These are phyloP conservation scores for Exophiala sp. DNA, from an alignment of 2,329 filamentous ascomycete species.

Conservation along the genomic window DNA sequence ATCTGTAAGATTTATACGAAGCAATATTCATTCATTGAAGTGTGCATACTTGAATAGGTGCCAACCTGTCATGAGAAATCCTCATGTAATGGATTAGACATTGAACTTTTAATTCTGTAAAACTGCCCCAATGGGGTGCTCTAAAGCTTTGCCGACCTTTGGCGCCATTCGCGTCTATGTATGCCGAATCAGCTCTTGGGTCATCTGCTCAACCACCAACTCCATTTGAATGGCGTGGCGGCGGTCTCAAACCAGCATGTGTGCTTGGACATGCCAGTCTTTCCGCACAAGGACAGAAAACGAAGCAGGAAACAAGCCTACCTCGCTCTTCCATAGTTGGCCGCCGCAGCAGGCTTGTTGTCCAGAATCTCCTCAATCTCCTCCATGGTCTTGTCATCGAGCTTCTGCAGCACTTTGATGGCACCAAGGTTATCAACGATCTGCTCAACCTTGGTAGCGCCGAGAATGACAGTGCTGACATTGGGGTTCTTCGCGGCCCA, in stretches of 20 bases:
- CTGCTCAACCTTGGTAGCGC: conserved; percentile 46
- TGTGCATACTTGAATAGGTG: no score
- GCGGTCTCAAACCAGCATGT: background rate
- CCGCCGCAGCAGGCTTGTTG: conserved; percentile 21
- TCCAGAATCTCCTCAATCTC: conserved; percentile 41
- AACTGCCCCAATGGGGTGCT: background rate
- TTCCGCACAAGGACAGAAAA: background rate
- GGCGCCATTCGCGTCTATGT: conserved; percentile 20
- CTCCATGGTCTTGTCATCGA: conserved; percentile 44
- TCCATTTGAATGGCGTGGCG: no score
- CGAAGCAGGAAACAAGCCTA: conserved; percentile 12
- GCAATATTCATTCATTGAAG: no score
- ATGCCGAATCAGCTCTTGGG: background rate
- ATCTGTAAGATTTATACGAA: no score
- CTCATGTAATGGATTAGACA: no score
- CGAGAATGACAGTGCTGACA: conserved; percentile 52
- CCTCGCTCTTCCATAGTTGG: conserved; percentile 20
- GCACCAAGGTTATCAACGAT: conserved; percentile 45
- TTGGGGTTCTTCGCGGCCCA: conserved; percentile 57
- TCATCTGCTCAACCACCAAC: background rate
- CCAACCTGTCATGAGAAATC: no score
- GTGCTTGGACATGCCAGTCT: background rate
- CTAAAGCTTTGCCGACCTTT: conserved; percentile 17
- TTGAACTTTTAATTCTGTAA: no score
- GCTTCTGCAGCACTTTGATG: conserved; percentile 42